Conservation (phyloP, 208 protist species). For the Trichomonas vaginalis region DNA sequence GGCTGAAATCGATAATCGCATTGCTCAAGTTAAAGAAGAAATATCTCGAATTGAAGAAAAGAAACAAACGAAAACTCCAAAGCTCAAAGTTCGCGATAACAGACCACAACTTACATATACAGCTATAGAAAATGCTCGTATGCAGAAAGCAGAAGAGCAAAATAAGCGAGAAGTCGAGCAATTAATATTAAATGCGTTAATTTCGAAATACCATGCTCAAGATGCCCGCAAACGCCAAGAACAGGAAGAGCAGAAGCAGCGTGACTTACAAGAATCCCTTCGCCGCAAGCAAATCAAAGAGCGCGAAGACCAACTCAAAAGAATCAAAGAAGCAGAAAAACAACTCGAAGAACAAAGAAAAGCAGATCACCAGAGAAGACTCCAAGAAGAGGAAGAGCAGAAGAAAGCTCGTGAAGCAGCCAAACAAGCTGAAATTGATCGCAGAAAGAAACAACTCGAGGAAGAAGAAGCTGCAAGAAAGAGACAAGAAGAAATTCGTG, state of each 20-base stretch:
- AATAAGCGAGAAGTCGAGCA: constrained; percentile 1
- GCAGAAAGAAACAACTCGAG: background rate
- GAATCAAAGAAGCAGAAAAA: background rate
- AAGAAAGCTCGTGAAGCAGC: background rate
- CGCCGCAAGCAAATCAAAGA: background rate
- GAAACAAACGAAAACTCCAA: background rate
- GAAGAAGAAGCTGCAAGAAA: background rate
- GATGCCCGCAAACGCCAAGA: no score
- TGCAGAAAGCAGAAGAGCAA: background rate
- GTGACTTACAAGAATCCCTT: background rate
- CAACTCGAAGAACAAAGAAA: background rate
- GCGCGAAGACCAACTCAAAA: background rate
- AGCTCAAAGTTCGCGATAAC: background rate
- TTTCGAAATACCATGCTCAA: background rate
- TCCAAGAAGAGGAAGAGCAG: background rate
- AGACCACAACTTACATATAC: background rate
- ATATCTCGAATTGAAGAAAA: background rate
- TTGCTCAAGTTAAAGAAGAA: background rate
- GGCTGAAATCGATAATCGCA: background rate
- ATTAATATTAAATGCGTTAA: background rate
- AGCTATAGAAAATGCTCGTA: background rate
- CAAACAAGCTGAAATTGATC: background rate
- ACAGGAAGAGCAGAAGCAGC: background rate
- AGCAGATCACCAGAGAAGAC: background rate
- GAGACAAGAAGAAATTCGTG: background rate